Conservation (phyloP, 768 basidiomycete genomes). For the Xerocomellus dryophilus region DNA sequence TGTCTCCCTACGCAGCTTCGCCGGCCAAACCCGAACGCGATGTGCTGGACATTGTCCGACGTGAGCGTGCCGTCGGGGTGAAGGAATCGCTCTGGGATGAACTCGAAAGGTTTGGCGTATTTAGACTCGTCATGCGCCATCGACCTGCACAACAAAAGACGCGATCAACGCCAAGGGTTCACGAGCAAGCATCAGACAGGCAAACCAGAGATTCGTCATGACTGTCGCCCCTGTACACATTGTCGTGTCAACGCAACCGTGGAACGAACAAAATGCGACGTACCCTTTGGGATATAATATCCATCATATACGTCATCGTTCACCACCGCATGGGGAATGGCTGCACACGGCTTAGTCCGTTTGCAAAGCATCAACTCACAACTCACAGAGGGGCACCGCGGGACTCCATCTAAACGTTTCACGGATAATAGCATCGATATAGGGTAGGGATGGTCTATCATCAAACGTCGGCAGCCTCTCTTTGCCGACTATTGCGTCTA, state of each 20-base stretch:
- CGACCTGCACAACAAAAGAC: conserved; percentile 4
- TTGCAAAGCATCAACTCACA: neutral
- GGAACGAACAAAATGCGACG: neutral
- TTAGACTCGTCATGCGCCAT: conserved; percentile 24
- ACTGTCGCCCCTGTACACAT: conserved; percentile 16
- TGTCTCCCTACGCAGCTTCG: conserved; percentile 20
- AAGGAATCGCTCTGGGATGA: conserved; percentile 35
- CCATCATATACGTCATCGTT: conserved; percentile 22
- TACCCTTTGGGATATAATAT: conserved; percentile 7
- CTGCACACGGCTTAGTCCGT: conserved; percentile 6
- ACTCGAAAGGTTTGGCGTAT: conserved; percentile 37
- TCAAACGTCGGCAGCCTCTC: conserved; percentile 16
- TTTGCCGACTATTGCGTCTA: conserved; percentile 21
- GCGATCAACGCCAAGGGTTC: neutral
- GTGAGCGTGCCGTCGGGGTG: conserved; percentile 21
- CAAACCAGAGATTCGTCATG: conserved; percentile 32
- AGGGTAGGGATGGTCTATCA: conserved; percentile 30
- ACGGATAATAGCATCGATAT: conserved; percentile 37
- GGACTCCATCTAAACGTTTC: conserved; percentile 28
- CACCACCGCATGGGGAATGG: conserved; percentile 9
- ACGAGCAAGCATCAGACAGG: neutral
- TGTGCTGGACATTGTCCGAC: conserved; percentile 7
- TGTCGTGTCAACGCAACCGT: neutral
- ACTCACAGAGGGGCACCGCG: conserved; percentile 15
- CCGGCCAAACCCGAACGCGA: conserved; percentile 24